Evolutionary conservation across 306 rosid genomes (phyloP).

Genomic region (Casuarina equisetifolia): DNA sequence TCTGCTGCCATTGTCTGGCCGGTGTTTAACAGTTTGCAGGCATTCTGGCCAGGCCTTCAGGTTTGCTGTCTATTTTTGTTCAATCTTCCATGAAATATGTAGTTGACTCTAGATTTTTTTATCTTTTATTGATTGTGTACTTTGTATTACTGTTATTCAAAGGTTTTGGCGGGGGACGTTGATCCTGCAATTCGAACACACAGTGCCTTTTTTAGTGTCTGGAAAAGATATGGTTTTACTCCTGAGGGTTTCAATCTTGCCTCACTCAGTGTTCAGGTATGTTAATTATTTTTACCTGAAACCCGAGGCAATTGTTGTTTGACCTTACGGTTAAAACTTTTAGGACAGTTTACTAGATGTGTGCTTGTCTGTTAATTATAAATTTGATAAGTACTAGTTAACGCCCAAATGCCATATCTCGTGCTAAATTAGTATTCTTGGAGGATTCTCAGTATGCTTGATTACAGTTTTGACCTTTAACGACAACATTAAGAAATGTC

Average conservation of each 20-base stretch:
- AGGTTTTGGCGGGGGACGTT: slow-evolving; percentile 97
- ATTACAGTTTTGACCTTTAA: not conserved
- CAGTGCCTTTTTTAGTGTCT: slow-evolving; percentile 91
- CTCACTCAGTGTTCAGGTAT: slow-evolving; percentile 88
- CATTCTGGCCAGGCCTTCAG: slow-evolving; percentile 99
- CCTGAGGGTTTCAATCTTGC: slow-evolving; percentile 99
- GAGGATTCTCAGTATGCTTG: slow-evolving; percentile 10
- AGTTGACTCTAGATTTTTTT: slow-evolving; percentile 24
- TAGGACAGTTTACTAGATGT: slow-evolving; percentile 15
- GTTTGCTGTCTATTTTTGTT: slow-evolving; percentile 42
- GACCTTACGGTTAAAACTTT: not conserved
- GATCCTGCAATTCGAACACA: slow-evolving; percentile 95
- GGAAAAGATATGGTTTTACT: slow-evolving; percentile 96
- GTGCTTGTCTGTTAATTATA: slow-evolving; percentile 12
- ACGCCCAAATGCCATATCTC: slow-evolving; percentile 1
- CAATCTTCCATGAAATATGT: slow-evolving; percentile 14
- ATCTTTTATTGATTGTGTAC: slow-evolving; percentile 19
- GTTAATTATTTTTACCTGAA: slow-evolving; percentile 27
- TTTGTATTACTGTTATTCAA: slow-evolving; percentile 35
- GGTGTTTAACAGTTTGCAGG: slow-evolving; percentile 93
- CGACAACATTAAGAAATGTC: not conserved
- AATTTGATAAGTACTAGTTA: slow-evolving; percentile 6
- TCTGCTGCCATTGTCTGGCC: slow-evolving; percentile 98
- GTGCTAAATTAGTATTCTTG: slow-evolving; percentile 6
- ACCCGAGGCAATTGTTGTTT: slow-evolving; percentile 11